Base-by-base conservation (phyloP, 2,329 filamentous ascomycete species). In the Arthroderma sp. region DNA sequence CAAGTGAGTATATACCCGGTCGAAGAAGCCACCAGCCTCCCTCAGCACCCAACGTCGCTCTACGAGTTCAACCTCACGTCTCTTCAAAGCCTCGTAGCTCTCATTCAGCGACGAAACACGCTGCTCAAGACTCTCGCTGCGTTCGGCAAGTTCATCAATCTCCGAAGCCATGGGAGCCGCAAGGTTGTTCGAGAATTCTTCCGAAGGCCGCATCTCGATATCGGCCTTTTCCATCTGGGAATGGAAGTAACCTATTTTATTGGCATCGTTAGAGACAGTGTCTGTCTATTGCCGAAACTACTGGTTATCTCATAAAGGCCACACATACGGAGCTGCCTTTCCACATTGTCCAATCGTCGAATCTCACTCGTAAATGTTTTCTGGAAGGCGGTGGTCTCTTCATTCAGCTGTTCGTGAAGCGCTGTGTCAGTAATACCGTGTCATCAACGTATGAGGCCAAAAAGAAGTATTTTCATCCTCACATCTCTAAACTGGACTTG, bases 1-100 rank as follows among this genome's bases (percentile, higher is more conserved):
- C 8, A 51, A 19, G 28, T 41, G 4, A 47, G 11, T 21, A 11
- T 11, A 59, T 65, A 77, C 76, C 63, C 91, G 82, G 70, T 98
- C 93, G 66, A 98, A 98, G 76, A 98, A 98, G 64, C 91, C 89
- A 41, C 93, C 93, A 49, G 94, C 91, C 79, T 98, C 93, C 63
- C 89, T 85, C 59, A 98, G 76, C 55, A 98, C 94, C 89, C 91
- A 97, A 68, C 94, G 87, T 93, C 93, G 97, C 76, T 98, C 93
- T 9, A 88, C 95, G 66, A 98, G 79, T 72, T 98, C 93, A 60
- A 95, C 88, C 77, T 97, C 93, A 58, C 91, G 85, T 77, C 93
- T 96, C 82, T 97, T 97, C 71, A 98, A 76, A 15, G 90, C 96
- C 77, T 98, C 93, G 74, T 98, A 97, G 77, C 91, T 97, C 70